phyloP scores from a whole-genome alignment of 164 flowering plant species.

The Aristolochia californica region DNA sequence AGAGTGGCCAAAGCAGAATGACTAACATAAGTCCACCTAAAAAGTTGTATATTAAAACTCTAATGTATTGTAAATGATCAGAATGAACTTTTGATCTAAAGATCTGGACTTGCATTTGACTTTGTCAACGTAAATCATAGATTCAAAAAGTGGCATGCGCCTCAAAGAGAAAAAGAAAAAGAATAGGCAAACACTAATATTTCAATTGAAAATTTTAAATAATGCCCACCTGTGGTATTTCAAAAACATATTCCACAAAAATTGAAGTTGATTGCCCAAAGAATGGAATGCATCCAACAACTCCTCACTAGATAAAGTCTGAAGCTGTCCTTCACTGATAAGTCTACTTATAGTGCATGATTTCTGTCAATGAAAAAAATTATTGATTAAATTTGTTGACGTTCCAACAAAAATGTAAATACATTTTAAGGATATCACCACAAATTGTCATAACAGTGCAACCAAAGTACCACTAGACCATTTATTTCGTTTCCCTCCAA shows the following conservation, averaged over 20 bases:
- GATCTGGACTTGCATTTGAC: too few relatives aligned
- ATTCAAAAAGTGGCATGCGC: too few relatives aligned
- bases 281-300: constrained; percentile 30
- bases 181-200: too few relatives aligned
- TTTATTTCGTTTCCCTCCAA: constrained; percentile 8
- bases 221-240: constrained; percentile 72
- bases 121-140: too few relatives aligned
- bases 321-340: constrained; percentile 29
- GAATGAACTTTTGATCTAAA: too few relatives aligned
- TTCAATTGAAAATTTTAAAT: too few relatives aligned
- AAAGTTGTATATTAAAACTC: too few relatives aligned
- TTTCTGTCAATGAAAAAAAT: constrained; percentile 29
- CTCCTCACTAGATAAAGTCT: constrained; percentile 33
- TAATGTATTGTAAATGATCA: too few relatives aligned
- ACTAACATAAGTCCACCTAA: too few relatives aligned
- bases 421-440: too few relatives aligned
- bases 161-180: too few relatives aligned
- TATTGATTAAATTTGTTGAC: constrained; percentile 3
- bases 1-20: too few relatives aligned
- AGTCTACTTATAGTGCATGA: constrained; percentile 24
- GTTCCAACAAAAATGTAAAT: neutral
- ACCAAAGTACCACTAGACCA: constrained; percentile 34
- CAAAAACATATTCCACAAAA: constrained; percentile 68
- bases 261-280: constrained; percentile 52
- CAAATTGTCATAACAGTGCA: neutral